Percentiles rank a stretch among this genome's conserved stretches.
Conservation (phyloP, 2,329 filamentous ascomycete species). For the Phoma sp. region DNA sequence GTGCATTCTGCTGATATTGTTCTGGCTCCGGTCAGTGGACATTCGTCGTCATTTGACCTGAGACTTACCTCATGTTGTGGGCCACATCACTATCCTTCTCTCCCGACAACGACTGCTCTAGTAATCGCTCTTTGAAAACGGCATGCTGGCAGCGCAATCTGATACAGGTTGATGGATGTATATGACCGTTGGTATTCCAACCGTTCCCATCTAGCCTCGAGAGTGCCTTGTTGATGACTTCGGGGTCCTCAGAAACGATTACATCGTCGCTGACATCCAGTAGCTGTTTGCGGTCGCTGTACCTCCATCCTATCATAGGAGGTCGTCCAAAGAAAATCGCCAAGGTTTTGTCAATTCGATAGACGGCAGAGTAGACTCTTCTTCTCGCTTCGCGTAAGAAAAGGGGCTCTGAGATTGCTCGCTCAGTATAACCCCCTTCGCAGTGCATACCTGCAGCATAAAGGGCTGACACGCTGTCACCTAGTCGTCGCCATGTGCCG, state of each 20-base stretch:
- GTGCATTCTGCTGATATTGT: constrained; percentile 37
- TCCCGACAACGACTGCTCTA: constrained; percentile 45
- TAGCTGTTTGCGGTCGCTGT: constrained; percentile 41
- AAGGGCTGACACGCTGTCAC: constrained; percentile 37
- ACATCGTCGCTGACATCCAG: constrained; percentile 43
- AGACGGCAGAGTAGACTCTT: constrained; percentile 38
- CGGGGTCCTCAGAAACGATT: constrained; percentile 33
- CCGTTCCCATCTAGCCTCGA: constrained; percentile 39
- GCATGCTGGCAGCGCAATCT: constrained; percentile 37
- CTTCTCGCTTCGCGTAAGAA: constrained; percentile 44
- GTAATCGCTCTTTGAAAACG: constrained; percentile 40
- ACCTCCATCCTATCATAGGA: constrained; percentile 45
- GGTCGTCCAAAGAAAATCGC: constrained; percentile 47
- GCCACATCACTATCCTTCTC: constrained; percentile 39
- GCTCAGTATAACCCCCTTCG: constrained; percentile 36
- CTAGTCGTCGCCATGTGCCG: constrained; percentile 44
- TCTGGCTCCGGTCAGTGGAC: constrained; percentile 24
- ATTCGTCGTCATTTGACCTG: too few relatives aligned
- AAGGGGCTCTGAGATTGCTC: constrained; percentile 30
- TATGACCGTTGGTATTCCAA: constrained; percentile 41
- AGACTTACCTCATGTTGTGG: constrained; percentile 39
- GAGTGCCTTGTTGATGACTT: constrained; percentile 34
- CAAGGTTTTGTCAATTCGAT: constrained; percentile 44
- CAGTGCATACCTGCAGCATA: constrained; percentile 47
- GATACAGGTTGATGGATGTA: constrained; percentile 38